Evolutionary conservation across 169 alveolate genomes (phyloP), one percentile per base, ranked within the genome.

Genomic region (Cryptosporidium parvum): DNA sequence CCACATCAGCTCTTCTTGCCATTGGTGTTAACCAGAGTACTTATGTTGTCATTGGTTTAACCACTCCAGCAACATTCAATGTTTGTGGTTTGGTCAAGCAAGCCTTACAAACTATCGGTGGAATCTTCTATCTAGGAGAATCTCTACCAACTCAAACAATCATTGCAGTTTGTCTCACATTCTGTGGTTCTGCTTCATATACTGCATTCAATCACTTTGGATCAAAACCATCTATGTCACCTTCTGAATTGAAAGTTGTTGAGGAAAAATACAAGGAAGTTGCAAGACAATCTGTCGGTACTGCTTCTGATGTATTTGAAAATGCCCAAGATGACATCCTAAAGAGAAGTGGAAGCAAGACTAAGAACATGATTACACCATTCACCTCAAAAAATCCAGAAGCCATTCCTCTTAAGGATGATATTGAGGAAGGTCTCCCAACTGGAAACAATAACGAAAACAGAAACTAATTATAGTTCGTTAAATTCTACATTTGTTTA

Each of bases 111-210:
- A 80, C 89, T 16, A 23, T 80, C 23, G 89, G 89, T 33, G 89
- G 89, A 29, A 65, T 80, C 16, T 59, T 80, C 53, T 80, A 80
- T 26, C 26, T 80, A 31, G 69, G 69, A 42, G 89, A 80, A 51
- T 61, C 67, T 16, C 39, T 80, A 7, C 65, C 89, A 16, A 42
- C 61, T 2, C 73, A 65, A 51, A 80, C 89, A 21, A 59, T 80
- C 21, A 31, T 65, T 26, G 73, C 89, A 26, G 89, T 80, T 62
- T 80, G 89, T 62, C 75, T 80, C 48, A 80, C 89, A 23, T 80
- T 80, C 75, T 80, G 89, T 62, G 89, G 89, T 48, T 80, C 89
- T 37, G 89, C 89, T 44, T 80, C 89, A 18, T 80, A 80, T 62
- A 80, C 89, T 58, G 75, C 75, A 26, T 62, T 65, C 45, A 80